Conservation (phyloP, 2,329 filamentous ascomycete genomes). For the Claviceps quebecensis region DNA sequence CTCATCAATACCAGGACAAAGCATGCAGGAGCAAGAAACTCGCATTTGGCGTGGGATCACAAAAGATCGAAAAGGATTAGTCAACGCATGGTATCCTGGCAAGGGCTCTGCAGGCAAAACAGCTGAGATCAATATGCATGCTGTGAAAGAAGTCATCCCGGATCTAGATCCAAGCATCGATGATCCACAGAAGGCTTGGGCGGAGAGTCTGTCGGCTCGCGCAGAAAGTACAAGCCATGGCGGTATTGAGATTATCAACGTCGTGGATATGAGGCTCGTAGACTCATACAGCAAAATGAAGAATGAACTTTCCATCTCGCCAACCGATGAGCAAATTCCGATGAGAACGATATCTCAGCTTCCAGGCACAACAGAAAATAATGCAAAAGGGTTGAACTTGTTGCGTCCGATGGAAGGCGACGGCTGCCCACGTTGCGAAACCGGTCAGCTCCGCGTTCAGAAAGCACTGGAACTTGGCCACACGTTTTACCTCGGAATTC, state of each 20-base stretch:
- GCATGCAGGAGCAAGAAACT: slow-evolving; percentile 9
- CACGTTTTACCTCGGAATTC: slow-evolving; percentile 83
- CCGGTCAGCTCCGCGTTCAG: slow-evolving; percentile 48
- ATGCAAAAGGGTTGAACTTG: slow-evolving; percentile 38
- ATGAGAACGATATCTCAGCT: not conserved
- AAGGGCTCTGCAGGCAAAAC: slow-evolving; percentile 12
- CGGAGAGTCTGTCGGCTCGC: slow-evolving; percentile 16
- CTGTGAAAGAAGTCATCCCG: slow-evolving; percentile 51
- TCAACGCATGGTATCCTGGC: slow-evolving; percentile 55
- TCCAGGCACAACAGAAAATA: slow-evolving; percentile 6
- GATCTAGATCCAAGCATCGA: slow-evolving; percentile 60
- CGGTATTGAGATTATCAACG: slow-evolving; percentile 16
- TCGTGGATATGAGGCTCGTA: slow-evolving; percentile 20
- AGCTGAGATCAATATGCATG: slow-evolving; percentile 34
- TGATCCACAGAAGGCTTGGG: slow-evolving; percentile 40
- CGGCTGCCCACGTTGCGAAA: slow-evolving; percentile 54
- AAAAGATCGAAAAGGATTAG: slow-evolving; percentile 50
- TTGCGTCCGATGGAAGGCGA: slow-evolving; percentile 55
- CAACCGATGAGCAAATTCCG: slow-evolving; percentile 6
- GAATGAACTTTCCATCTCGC: slow-evolving; percentile 13
- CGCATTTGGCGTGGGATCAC: slow-evolving; percentile 50
- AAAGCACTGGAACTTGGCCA: slow-evolving; percentile 83
- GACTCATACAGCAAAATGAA: slow-evolving; percentile 12
- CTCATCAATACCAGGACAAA: not conserved
- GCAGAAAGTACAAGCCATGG: not conserved